Conservation (phyloP, 768 basidiomycete species). For the Ephemerocybe angulata region DNA sequence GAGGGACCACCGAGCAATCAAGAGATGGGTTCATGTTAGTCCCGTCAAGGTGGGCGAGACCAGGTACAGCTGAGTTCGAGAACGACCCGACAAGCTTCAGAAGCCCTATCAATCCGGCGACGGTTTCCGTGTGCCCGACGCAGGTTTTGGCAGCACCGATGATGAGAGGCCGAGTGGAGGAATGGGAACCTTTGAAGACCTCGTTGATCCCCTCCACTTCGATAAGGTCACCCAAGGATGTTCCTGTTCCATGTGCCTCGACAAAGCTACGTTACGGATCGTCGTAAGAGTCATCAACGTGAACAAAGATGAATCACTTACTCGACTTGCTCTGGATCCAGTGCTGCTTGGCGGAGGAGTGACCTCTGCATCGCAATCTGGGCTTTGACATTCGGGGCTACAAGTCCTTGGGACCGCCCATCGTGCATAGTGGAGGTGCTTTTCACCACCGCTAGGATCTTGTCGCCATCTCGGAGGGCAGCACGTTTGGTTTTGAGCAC, state of each 20-base stretch:
- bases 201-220: conserved; percentile 35
- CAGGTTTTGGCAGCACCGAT: conserved; percentile 32
- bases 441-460: conserved; percentile 28
- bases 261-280: conserved; percentile 28
- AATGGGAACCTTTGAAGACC: conserved; percentile 30
- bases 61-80: conserved; percentile 25
- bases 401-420: conserved; percentile 33
- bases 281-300: too few species aligned
- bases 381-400: conserved; percentile 30
- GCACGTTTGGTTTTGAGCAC: conserved; percentile 32
- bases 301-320: conserved; percentile 14
- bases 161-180: conserved; percentile 25
- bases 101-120: conserved; percentile 31
- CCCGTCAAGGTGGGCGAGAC: conserved; percentile 26
- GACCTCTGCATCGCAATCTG: conserved; percentile 31
- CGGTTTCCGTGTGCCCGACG: conserved; percentile 32
- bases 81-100: conserved; percentile 27
- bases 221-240: conserved; percentile 29
- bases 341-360: conserved; percentile 24
- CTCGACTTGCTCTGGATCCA: conserved; percentile 31
- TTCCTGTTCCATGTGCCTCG: conserved; percentile 35
- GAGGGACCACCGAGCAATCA: conserved; percentile 27
- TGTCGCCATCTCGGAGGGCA: conserved; percentile 31
- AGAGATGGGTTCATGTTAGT: conserved; percentile 31
- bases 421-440: conserved; percentile 31